Base-by-base conservation (phyloP, 2,329 filamentous ascomycete species). In the Capronia coronata region DNA sequence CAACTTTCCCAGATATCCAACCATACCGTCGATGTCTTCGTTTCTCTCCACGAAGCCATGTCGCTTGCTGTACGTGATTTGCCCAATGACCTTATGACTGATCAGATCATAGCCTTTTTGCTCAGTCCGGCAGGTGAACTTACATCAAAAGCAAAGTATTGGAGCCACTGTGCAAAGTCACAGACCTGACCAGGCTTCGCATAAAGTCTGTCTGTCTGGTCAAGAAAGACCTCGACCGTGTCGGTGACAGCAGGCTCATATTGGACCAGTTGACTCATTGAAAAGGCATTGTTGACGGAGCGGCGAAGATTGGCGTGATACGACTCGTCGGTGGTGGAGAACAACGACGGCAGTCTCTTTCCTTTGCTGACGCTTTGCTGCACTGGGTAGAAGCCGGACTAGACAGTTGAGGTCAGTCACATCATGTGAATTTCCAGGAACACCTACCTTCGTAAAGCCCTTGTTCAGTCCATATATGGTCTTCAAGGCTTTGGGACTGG, bases 401-500 rank as follows among this genome's bases (percentile, higher is more conserved):
- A 13, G 18, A 14, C 21, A 29, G 8, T 30, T 3, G 45, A 41
- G 29, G 23, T 22, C 10, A 48, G 27, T 13, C 49, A 5, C 32
- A 37, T 22, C 4, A 22, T n/a, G 41, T 23, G n/a, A 27, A 21
- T 10, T 11, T 19, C 38, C 14, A 14, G 38, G 38, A 32, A 10
- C 18, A 25, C 54, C 41, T 66, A 86, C 85, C 78, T 93, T 93
- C 41, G 78, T 70, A 59, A 88, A 85, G 0, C 86, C 85, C 66
- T 90, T 90, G 64, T 90, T 91, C 37, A 91, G 67, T 0, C 86
- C 86, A 64, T 93, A 94, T 38, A 93, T 90, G 9, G 73, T 71
- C 67, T 86, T 86, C 58, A 91, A 72, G 0, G 85, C 84, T 51
- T 77, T 78, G 0, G 87, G 85, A 57, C 87, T 78, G 2, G 83